phyloP scores from a whole-genome alignment of 2,329 filamentous ascomycete genomes.

The Hypoxylon sp. region DNA sequence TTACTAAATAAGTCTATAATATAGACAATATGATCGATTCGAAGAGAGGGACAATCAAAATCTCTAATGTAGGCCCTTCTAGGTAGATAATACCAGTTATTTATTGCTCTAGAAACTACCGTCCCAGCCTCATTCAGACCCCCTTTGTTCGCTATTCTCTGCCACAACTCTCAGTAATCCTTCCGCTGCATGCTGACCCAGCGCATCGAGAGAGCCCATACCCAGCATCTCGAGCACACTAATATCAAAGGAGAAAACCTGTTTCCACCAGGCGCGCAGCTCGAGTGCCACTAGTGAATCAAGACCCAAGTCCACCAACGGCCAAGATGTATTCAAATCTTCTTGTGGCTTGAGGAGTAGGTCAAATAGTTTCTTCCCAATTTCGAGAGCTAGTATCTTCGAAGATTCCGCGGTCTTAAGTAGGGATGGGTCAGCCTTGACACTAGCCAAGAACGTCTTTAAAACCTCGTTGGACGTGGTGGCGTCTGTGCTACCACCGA shows the following conservation, averaged over 20 bases:
- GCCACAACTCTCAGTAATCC: constrained; percentile 24
- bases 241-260: constrained; percentile 41
- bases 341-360: constrained; percentile 41
- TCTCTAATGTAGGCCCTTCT: background rate
- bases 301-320: constrained; percentile 36
- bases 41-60: background rate
- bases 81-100: background rate
- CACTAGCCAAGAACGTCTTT: constrained; percentile 33
- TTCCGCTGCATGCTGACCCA: constrained; percentile 41
- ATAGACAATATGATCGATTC: background rate
- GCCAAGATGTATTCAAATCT: constrained; percentile 31
- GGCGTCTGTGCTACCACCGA: constrained; percentile 5
- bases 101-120: background rate
- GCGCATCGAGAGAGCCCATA: constrained; percentile 39
- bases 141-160: constrained; percentile 25
- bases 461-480: constrained; percentile 23
- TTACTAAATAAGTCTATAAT: background rate
- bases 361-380: constrained; percentile 38
- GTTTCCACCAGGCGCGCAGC: constrained; percentile 61
- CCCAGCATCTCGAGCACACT: constrained; percentile 43
- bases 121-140: constrained; percentile 11
- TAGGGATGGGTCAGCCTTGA: constrained; percentile 22
- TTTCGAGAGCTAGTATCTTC: constrained; percentile 31
- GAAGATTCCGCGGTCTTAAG: constrained; percentile 24
- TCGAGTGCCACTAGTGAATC: constrained; percentile 46